These are phyloP conservation scores for Elaeagnus macrophylla DNA, from an alignment of 306 rosid genomes.

Conservation along the genomic window DNA sequence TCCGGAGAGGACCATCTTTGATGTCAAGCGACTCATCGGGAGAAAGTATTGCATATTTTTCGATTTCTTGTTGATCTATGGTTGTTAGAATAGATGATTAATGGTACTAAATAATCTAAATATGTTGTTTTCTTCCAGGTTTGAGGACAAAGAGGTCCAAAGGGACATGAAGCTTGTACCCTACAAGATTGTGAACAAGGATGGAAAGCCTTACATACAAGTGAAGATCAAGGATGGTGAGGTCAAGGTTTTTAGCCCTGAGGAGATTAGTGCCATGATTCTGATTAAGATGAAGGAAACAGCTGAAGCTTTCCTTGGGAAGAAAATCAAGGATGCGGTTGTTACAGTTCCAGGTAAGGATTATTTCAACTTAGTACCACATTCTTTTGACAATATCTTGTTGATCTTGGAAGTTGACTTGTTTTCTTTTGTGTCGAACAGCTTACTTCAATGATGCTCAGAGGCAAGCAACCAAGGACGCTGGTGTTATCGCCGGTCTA, in stretches of 20 bases:
- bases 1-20: slow-evolving; percentile 89
- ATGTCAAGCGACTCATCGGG: slow-evolving; percentile 95
- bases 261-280: slow-evolving; percentile 91
- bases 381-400: background rate
- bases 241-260: slow-evolving; percentile 95
- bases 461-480: slow-evolving; percentile 99
- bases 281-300: slow-evolving; percentile 93
- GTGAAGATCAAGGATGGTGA: slow-evolving; percentile 82
- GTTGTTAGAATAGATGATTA: background rate
- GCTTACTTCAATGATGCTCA: slow-evolving; percentile 99
- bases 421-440: slow-evolving; percentile 24
- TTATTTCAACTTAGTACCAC: background rate
- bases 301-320: slow-evolving; percentile 93
- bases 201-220: slow-evolving; percentile 92
- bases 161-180: slow-evolving; percentile 83
- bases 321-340: slow-evolving; percentile 78
- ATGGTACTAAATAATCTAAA: slow-evolving; percentile 4
- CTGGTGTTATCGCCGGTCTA: slow-evolving; percentile 88
- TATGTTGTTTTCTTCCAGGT: slow-evolving; percentile 34
- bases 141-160: slow-evolving; percentile 87
- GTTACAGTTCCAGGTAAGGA: slow-evolving; percentile 88
- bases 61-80: background rate
- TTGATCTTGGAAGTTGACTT: background rate
- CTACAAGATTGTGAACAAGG: slow-evolving; percentile 88
- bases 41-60: slow-evolving; percentile 47